Conservation (phyloP, 352 stramenopile genomes). For the Pythium rhizo-oryzae region DNA sequence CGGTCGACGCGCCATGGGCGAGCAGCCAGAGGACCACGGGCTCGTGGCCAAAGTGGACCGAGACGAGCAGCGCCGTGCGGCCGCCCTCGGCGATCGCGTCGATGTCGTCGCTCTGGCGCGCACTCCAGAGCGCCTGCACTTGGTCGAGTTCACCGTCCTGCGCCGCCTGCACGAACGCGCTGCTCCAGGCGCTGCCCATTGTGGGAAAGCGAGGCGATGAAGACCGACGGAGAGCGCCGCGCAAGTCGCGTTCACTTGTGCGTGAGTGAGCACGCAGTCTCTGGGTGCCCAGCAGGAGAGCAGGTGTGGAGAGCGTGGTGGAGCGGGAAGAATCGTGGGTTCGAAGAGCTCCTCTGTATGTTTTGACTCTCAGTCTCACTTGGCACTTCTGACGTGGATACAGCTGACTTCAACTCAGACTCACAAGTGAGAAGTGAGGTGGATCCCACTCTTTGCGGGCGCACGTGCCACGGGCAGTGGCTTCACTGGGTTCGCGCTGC, state of each 20-base stretch:
- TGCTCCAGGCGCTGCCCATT: not conserved
- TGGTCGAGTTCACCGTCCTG: not conserved
- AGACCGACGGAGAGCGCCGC: slow-evolving; percentile 4
- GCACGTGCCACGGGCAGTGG: not conserved
- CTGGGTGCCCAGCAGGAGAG: too few species aligned
- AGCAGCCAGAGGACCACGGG: not conserved
- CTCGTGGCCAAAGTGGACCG: not conserved
- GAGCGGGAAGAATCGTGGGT: too few species aligned
- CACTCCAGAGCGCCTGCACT: not conserved
- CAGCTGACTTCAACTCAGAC: not conserved
- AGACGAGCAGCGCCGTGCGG: not conserved
- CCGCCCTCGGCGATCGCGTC: not conserved
- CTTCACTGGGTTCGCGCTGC: too few species aligned
- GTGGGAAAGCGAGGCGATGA: not conserved
- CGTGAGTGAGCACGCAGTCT: too few species aligned
- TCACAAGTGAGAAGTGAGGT: not conserved
- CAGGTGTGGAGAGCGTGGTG: too few species aligned
- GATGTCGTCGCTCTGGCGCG: not conserved
- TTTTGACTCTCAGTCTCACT: not conserved
- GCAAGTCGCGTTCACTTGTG: too few species aligned
- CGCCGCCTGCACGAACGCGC: not conserved
- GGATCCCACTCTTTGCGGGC: not conserved
- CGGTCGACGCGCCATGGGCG: not conserved
- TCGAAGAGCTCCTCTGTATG: not conserved
- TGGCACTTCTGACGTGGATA: not conserved